These are phyloP conservation scores for Aspergillus nomiae DNA, from an alignment of 2,329 filamentous ascomycete species.

Conservation along the genomic window DNA sequence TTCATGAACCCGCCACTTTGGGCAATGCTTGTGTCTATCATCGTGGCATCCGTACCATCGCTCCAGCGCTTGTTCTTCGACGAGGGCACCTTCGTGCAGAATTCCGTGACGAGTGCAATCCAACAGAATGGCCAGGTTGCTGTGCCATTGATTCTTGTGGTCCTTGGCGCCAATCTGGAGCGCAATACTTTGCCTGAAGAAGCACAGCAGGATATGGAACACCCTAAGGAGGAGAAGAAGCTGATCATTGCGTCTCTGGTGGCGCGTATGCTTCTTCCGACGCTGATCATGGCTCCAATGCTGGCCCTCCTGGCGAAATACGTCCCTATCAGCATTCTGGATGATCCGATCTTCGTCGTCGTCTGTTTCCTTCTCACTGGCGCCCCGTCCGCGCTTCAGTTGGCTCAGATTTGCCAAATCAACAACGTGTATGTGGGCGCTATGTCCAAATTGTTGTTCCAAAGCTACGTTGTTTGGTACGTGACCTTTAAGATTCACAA, in stretches of 20 bases:
- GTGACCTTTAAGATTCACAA: neutral
- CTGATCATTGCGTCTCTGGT: slow-evolving; percentile 83
- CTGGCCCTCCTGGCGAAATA: slow-evolving; percentile 87
- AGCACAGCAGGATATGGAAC: slow-evolving; percentile 67
- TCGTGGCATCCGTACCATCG: slow-evolving; percentile 82
- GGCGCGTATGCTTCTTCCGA: slow-evolving; percentile 90
- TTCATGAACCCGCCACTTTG: slow-evolving; percentile 99
- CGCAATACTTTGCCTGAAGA: slow-evolving; percentile 80
- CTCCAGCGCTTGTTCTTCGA: slow-evolving; percentile 87
- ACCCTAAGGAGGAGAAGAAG: slow-evolving; percentile 68
- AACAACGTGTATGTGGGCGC: slow-evolving; percentile 94
- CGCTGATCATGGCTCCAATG: slow-evolving; percentile 86
- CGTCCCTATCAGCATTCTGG: slow-evolving; percentile 87
- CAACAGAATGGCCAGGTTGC: slow-evolving; percentile 85
- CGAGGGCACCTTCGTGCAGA: slow-evolving; percentile 85
- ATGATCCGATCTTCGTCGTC: slow-evolving; percentile 96
- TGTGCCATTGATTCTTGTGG: slow-evolving; percentile 91
- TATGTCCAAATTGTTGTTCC: slow-evolving; percentile 90
- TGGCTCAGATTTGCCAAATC: slow-evolving; percentile 98
- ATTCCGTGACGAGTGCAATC: slow-evolving; percentile 87
- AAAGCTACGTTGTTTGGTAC: slow-evolving; percentile 94
- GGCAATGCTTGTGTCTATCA: slow-evolving; percentile 91
- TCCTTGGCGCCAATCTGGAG: slow-evolving; percentile 90
- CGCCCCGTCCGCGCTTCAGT: slow-evolving; percentile 87
- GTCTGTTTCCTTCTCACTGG: slow-evolving; percentile 96